phyloP scores from a whole-genome alignment of 2,329 filamentous ascomycete genomes.

The Aspergillus chevalieri region DNA sequence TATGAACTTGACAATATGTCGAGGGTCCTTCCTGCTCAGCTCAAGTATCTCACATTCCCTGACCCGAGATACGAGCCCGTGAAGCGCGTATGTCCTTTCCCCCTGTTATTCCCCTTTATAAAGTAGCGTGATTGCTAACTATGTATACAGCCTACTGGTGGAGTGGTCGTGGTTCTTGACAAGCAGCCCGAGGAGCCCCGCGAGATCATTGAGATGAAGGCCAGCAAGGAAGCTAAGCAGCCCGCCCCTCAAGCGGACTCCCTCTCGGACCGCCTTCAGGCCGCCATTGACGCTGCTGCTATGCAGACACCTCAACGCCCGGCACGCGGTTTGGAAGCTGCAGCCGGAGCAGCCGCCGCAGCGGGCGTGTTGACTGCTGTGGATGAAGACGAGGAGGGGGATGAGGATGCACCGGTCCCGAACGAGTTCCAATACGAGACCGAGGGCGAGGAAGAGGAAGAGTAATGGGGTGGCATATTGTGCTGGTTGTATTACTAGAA shows the following conservation, averaged over 20 bases:
- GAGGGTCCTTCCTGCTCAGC: constrained; percentile 80
- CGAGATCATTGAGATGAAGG: constrained; percentile 79
- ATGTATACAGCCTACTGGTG: constrained; percentile 69
- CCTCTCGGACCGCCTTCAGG: constrained; percentile 39
- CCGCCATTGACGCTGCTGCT: constrained; percentile 28
- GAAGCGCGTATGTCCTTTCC: constrained; percentile 61
- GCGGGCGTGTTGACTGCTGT: constrained; percentile 78
- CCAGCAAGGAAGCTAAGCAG: constrained; percentile 61
- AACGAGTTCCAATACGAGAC: constrained; percentile 44
- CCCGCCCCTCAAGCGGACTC: constrained; percentile 37
- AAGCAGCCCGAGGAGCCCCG: constrained; percentile 73
- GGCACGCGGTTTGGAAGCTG: constrained; percentile 15
- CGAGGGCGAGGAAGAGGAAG: constrained; percentile 35
- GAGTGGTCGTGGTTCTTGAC: constrained; percentile 85
- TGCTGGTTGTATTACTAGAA: constrained; percentile 34
- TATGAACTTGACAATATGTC: constrained; percentile 98
- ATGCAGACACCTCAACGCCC: constrained; percentile 29
- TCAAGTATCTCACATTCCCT: constrained; percentile 93
- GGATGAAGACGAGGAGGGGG: constrained; percentile 60
- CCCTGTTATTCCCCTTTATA: constrained; percentile 1
- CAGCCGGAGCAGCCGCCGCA: constrained; percentile 59
- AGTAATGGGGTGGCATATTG: constrained; percentile 18
- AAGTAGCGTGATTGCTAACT: constrained; percentile 35
- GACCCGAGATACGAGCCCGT: constrained; percentile 88
- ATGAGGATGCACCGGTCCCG: constrained; percentile 43